Percentiles rank a stretch among this genome's conserved stretches.
These are phyloP conservation scores for Scheffersomyces parashehatae DNA, from an alignment of 1,139 yeast species.

Conservation along the genomic window DNA sequence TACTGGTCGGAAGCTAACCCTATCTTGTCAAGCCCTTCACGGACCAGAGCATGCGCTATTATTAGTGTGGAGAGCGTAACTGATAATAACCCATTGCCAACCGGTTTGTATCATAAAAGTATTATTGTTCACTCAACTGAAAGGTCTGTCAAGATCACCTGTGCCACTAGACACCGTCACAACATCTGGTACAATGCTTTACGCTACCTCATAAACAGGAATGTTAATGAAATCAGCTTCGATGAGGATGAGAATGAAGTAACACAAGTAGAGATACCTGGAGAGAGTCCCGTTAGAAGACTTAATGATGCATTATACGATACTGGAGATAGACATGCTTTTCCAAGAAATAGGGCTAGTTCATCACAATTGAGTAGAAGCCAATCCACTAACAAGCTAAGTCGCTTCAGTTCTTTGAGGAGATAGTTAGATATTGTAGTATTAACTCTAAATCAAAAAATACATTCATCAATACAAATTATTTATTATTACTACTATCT, in stretches of 20 bases:
- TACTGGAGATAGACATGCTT: conserved; percentile 31
- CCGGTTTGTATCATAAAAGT: conserved; percentile 86
- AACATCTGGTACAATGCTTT: conserved; percentile 90
- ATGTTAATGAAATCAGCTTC: conserved; percentile 58
- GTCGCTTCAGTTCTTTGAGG: conserved; percentile 5
- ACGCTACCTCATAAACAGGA: conserved; percentile 71
- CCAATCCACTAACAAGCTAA: conserved; percentile 20
- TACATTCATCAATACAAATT: too few relatives aligned
- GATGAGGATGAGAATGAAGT: conserved; percentile 22
- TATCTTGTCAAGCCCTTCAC: conserved; percentile 66
- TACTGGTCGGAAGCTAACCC: conserved; percentile 91
- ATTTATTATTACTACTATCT: too few relatives aligned
- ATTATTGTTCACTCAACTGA: conserved; percentile 73
- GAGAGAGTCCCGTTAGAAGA: conserved; percentile 4
- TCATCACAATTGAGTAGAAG: conserved; percentile 13
- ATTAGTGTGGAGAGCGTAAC: conserved; percentile 75
- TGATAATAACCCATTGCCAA: conserved; percentile 86
- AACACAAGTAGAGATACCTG: not conserved
- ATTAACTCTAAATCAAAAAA: too few relatives aligned
- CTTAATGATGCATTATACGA: conserved; percentile 15
- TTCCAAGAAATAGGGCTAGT: conserved; percentile 30
- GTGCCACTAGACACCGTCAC: conserved; percentile 85
- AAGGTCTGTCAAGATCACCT: conserved; percentile 74
- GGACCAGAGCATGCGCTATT: conserved; percentile 81
- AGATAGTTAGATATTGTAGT: too few relatives aligned